phyloP scores from a whole-genome alignment of 140 eudicot genomes.

The Oenanthe javanica region DNA sequence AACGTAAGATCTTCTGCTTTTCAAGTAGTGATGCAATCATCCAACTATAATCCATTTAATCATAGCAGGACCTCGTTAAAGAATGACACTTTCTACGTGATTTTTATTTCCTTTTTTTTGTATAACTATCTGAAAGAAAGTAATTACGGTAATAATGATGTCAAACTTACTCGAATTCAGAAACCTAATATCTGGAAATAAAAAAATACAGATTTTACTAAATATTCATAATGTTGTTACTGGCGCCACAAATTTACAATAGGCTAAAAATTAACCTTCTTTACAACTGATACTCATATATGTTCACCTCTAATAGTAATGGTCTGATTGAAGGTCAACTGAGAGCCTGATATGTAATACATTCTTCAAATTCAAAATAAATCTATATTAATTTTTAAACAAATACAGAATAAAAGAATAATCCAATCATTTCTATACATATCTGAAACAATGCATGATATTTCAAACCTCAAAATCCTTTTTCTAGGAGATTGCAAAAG shows the following conservation, averaged over 20 bases:
- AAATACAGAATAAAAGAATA: background rate
- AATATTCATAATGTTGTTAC: background rate
- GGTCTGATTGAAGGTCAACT: background rate
- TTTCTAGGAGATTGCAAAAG: constrained; percentile 10
- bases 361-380: background rate
- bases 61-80: background rate
- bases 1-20: background rate
- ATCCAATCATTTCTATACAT: background rate
- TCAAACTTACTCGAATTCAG: background rate
- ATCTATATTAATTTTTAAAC: background rate
- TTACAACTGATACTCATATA: background rate
- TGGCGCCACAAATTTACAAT: background rate
- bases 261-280: background rate
- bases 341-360: background rate
- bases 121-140: background rate
- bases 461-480: background rate
- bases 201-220: background rate
- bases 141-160: background rate
- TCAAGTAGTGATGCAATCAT: background rate
- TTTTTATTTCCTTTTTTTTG: background rate
- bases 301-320: background rate
- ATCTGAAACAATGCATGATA: background rate
- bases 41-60: background rate
- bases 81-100: background rate
- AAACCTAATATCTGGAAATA: background rate